Base-by-base conservation (phyloP, 2,329 filamentous ascomycete species). In the Sporothrix euskadiensis region DNA sequence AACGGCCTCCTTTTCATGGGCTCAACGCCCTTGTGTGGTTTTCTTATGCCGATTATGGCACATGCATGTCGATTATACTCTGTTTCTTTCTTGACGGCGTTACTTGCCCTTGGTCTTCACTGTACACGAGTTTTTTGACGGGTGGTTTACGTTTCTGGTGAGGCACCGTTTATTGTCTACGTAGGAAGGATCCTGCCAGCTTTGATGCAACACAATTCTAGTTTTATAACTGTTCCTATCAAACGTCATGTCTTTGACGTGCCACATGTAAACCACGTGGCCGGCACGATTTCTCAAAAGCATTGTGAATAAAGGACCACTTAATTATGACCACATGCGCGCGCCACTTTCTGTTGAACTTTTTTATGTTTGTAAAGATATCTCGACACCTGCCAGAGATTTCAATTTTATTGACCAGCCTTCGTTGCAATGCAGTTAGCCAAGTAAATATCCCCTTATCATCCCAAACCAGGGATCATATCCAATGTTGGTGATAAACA, bases 371-470 rank as follows among this genome's bases (percentile, higher is more conserved):
- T 65, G 32, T 6, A 16, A 44, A 65, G 3, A 44, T 26, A 65
- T 47, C 61, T 47, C 39, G n/a, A 65, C 61, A 47, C 39, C 39
- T 22, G n/a, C n/a, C 61, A 47, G 41, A 66, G n/a, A 47, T 59
- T 14, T 30, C 8, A 16, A 12, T 66, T 66, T 66, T 47, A 66
- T 47, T 66, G 39, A 30, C 61, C 61, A 47, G 39, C 39, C 61
- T 65, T 65, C n/a, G 30, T 44, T 65, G 39, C n/a, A 65, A 47
- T 16, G 39, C 57, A 39, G 39, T 61, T 39, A 61, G 57, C 57
- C 12, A 61, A 35, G 19, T 54, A 22, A 52, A 8, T 32, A 16
- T 9, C 30, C 57, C 30, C 26, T 26, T 9, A 61, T 35, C 57
- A 10, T 61, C 57, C 57, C 57, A 39, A 61, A 8, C 32, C 32